Percentiles rank a stretch among this genome's conserved stretches.
Evolutionary conservation across 2,329 filamentous ascomycete species (phyloP).

Genomic region (Penicillium frequentans): DNA sequence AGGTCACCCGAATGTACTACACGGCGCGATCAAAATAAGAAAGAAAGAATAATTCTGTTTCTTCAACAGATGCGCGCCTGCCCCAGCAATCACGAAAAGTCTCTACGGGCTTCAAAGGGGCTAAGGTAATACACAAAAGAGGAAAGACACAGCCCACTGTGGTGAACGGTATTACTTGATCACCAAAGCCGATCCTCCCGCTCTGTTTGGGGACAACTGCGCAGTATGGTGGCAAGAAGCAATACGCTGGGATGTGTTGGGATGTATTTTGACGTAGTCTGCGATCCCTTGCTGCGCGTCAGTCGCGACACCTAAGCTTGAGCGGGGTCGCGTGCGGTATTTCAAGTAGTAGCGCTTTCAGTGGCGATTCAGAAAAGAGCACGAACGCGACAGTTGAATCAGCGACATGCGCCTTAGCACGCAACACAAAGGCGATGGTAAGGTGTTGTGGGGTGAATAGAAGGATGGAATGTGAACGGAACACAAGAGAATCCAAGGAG

Average conservation of each 20-base stretch:
- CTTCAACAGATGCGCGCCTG: conserved; percentile 22
- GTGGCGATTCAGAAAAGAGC: not conserved
- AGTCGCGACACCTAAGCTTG: conserved; percentile 25
- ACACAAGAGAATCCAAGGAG: conserved; percentile 4
- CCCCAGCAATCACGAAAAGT: conserved; percentile 29
- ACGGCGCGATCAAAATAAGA: conserved; percentile 31
- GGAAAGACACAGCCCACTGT: conserved; percentile 24
- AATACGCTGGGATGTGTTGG: conserved; percentile 13
- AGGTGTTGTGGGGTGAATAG: not conserved
- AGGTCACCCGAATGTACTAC: conserved; percentile 35
- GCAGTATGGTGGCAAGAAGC: conserved; percentile 11
- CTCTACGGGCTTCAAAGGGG: conserved; percentile 42
- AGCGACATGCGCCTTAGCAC: not conserved
- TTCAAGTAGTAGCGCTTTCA: not conserved
- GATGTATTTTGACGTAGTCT: conserved; percentile 11
- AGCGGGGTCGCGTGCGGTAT: conserved; percentile 31
- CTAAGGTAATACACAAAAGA: conserved; percentile 43
- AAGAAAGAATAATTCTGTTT: conserved; percentile 8
- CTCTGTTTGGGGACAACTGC: conserved; percentile 5
- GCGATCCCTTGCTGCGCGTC: conserved; percentile 29
- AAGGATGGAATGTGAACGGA: conserved; percentile 5
- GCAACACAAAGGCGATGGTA: conserved; percentile 3
- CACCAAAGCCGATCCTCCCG: conserved; percentile 24
- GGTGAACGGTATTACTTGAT: conserved; percentile 4
- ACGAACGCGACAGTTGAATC: not conserved